Conservation (phyloP, 352 stramenopile genomes). For the Phytophthora sp. region DNA sequence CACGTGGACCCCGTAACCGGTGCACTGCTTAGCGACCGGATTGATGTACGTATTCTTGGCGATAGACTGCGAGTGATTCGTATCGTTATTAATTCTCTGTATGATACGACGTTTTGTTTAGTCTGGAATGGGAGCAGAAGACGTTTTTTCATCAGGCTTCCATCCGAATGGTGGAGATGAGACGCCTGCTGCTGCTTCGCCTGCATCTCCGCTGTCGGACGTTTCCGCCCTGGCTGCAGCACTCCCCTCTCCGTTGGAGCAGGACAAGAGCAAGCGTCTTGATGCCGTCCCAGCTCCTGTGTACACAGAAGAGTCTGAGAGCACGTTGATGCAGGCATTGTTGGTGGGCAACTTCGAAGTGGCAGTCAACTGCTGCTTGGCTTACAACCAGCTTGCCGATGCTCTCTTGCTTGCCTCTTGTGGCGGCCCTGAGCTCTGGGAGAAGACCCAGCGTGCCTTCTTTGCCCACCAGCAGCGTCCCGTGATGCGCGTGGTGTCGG, state of each 20-base stretch:
- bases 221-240: slow-evolving; percentile 54
- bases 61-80: too few relatives aligned
- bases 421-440: slow-evolving; percentile 95
- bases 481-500: slow-evolving; percentile 96
- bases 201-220: slow-evolving; percentile 50
- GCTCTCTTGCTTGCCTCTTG: slow-evolving; percentile 94
- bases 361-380: slow-evolving; percentile 97
- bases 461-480: slow-evolving; percentile 91
- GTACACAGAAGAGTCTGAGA: slow-evolving; percentile 92
- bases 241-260: slow-evolving; percentile 54
- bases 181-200: slow-evolving; percentile 19
- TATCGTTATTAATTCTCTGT: too few relatives aligned
- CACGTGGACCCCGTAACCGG: slow-evolving; percentile 53
- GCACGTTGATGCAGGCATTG: slow-evolving; percentile 94
- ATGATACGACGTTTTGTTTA: slow-evolving; percentile 36
- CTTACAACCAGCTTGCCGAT: slow-evolving; percentile 96
- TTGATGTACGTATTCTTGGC: slow-evolving; percentile 70
- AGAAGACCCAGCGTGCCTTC: slow-evolving; percentile 95
- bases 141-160: slow-evolving; percentile 80
- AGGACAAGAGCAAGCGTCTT: slow-evolving; percentile 77
- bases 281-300: slow-evolving; percentile 66
- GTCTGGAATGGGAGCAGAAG: slow-evolving; percentile 67
- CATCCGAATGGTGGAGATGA: slow-evolving; percentile 48
- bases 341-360: slow-evolving; percentile 98
- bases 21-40: slow-evolving; percentile 65